A percentile compares a stretch with the other conserved stretches of the same genome.
phyloP scores from a whole-genome alignment of 2,329 filamentous ascomycete genomes.

The Pyricularia grisea region DNA sequence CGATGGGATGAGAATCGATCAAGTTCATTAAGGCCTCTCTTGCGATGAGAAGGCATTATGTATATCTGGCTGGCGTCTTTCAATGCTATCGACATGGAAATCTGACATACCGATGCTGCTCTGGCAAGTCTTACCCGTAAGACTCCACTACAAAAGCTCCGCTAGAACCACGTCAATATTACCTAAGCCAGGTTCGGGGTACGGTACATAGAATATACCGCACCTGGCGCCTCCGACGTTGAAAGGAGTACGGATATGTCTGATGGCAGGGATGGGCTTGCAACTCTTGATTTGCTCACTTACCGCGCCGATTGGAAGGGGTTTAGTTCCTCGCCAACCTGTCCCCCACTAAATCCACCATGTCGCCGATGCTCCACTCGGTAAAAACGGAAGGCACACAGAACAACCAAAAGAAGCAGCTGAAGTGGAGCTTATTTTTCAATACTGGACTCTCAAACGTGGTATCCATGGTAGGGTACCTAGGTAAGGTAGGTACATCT shows the following conservation, averaged over 20 bases:
- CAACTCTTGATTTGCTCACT: background rate
- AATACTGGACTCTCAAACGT: background rate
- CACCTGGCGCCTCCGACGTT: background rate
- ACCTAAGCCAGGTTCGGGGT: background rate
- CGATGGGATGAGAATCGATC: background rate
- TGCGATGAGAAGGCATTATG: background rate
- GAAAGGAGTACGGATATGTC: no score
- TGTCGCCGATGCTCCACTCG: background rate
- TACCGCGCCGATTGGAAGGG: background rate
- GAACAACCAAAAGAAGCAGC: background rate
- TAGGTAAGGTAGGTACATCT: background rate
- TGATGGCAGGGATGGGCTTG: background rate
- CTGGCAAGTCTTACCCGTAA: background rate
- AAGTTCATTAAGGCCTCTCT: background rate
- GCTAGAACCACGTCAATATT: no score
- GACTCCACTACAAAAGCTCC: no score
- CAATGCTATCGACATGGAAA: background rate
- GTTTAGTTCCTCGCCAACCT: background rate
- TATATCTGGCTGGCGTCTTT: background rate
- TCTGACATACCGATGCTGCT: background rate
- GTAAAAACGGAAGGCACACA: background rate
- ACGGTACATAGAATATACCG: background rate
- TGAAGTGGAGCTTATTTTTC: background rate
- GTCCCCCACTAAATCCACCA: background rate
- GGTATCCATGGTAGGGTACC: no score